A percentile compares a stretch with the other conserved stretches of the same genome.
Conservation (phyloP, 345 rosid species). For the Bruguiera parviflora region DNA sequence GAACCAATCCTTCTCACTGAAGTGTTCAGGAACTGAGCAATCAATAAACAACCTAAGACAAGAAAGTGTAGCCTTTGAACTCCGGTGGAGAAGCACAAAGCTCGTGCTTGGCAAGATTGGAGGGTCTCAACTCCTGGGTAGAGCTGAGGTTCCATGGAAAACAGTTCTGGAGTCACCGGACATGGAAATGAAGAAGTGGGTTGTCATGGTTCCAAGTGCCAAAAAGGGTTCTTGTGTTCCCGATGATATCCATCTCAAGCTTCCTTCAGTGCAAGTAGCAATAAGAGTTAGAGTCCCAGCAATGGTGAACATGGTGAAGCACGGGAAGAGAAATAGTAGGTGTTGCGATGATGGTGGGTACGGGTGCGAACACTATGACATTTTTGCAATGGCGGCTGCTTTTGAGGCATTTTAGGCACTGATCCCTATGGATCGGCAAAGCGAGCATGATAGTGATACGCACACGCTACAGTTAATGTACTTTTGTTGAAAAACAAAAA, state of each 20-base stretch:
- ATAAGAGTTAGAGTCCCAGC: conserved; percentile 28
- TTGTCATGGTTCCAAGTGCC: conserved; percentile 21
- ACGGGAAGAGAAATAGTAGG: conserved; percentile 20
- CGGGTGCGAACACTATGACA: conserved; percentile 36
- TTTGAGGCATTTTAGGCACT: conserved; percentile 39
- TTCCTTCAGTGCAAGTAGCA: conserved; percentile 41
- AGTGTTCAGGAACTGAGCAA: conserved; percentile 53
- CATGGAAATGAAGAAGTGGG: conserved; percentile 51
- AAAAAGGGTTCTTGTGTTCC: conserved; percentile 2
- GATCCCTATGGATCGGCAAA: too few species aligned
- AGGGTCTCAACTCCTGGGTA: conserved; percentile 54
- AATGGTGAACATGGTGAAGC: conserved; percentile 8
- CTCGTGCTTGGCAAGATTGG: conserved; percentile 35
- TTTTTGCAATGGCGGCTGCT: conserved; percentile 43
- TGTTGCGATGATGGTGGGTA: conserved; percentile 27
- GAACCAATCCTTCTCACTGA: conserved; percentile 59
- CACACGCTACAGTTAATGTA: too few species aligned
- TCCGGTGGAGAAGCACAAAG: conserved; percentile 41
- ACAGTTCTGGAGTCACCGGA: conserved; percentile 43
- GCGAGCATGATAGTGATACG: too few species aligned
- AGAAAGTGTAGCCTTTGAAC: conserved; percentile 55
- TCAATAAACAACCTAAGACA: conserved; percentile 42
- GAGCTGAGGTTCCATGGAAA: conserved; percentile 52
- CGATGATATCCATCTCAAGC: conserved; percentile 21
- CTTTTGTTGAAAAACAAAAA: too few species aligned